Conservation (phyloP, 108 stramenopile genomes). For the Seminavis robusta region DNA sequence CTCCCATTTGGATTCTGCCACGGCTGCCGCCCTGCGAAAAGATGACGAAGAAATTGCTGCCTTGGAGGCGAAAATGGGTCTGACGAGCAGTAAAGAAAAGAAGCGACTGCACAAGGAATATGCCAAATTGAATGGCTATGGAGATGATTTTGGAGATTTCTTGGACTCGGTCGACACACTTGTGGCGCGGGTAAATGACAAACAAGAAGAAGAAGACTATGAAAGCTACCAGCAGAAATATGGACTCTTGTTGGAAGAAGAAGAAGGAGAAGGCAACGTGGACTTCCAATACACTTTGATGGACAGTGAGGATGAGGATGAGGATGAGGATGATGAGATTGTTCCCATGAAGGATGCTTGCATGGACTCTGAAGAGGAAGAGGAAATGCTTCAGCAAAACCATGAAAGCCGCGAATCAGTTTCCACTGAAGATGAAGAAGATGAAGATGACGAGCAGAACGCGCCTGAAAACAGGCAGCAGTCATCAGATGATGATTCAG, state of each 20-base stretch:
- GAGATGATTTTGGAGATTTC: conserved; percentile 85
- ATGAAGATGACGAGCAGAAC: neutral
- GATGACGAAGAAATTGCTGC: conserved; percentile 85
- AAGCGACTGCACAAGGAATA: conserved; percentile 63
- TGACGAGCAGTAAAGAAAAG: conserved; percentile 30
- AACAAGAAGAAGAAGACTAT: too few species aligned
- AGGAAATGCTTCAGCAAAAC: neutral
- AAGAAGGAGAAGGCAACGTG: conserved; percentile 30
- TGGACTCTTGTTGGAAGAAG: neutral
- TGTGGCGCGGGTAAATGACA: conserved; percentile 23
- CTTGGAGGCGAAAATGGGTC: conserved; percentile 62
- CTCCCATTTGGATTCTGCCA: conserved; percentile 47
- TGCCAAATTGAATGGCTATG: conserved; percentile 79
- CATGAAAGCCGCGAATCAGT: neutral
- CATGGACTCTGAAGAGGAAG: conserved; percentile 4
- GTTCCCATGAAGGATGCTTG: conserved; percentile 32
- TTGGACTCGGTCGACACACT: conserved; percentile 69
- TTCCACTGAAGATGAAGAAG: neutral
- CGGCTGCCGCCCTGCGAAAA: conserved; percentile 58
- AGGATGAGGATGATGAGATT: conserved; percentile 32
- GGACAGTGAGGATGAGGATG: neutral
- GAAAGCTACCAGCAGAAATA: neutral
- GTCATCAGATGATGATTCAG: neutral
- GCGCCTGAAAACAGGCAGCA: neutral
- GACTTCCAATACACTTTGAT: conserved; percentile 29